These are phyloP conservation scores for Globisporangium yorkense DNA, from an alignment of 352 stramenopile species.

Conservation along the genomic window DNA sequence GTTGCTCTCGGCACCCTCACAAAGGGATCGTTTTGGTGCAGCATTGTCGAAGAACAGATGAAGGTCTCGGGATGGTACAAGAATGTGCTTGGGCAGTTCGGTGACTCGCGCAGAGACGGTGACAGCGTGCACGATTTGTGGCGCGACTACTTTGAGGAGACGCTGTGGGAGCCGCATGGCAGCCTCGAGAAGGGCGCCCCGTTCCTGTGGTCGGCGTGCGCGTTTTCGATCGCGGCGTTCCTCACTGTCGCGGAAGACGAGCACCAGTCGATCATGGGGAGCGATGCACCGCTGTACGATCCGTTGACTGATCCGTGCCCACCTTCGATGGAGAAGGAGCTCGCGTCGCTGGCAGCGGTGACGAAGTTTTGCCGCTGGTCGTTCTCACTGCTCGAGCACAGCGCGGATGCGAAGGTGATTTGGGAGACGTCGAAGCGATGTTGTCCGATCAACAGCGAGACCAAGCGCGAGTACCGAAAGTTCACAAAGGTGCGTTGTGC, in stretches of 20 bases:
- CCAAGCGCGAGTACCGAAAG: constrained; percentile 83
- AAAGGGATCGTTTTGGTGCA: constrained; percentile 30
- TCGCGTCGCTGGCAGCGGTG: constrained; percentile 62
- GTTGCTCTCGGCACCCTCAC: constrained; percentile 1
- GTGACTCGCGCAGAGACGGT: constrained; percentile 39
- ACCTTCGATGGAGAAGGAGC: constrained; percentile 73
- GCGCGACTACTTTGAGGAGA: constrained; percentile 86
- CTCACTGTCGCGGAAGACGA: constrained; percentile 65
- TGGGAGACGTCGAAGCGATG: constrained; percentile 85
- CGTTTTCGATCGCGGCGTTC: constrained; percentile 77
- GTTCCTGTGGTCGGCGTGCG: constrained; percentile 81
- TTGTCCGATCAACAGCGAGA: constrained; percentile 80
- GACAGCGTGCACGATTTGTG: constrained; percentile 70
- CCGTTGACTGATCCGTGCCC: constrained; percentile 52
- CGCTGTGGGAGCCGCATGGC: constrained; percentile 80
- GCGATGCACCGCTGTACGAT: constrained; percentile 28
- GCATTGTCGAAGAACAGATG: constrained; percentile 58
- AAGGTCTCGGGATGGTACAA: constrained; percentile 64
- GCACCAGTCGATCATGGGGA: constrained; percentile 15
- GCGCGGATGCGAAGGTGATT: constrained; percentile 82
- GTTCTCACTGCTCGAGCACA: constrained; percentile 81
- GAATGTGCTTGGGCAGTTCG: constrained; percentile 61
- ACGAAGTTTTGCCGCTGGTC: constrained; percentile 87
- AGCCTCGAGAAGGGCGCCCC: constrained; percentile 82
- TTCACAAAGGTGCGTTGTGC: constrained; percentile 64